Evolutionary conservation across 2,329 filamentous ascomycete species (phyloP).

Genomic region (Bipolaris victoriae): DNA sequence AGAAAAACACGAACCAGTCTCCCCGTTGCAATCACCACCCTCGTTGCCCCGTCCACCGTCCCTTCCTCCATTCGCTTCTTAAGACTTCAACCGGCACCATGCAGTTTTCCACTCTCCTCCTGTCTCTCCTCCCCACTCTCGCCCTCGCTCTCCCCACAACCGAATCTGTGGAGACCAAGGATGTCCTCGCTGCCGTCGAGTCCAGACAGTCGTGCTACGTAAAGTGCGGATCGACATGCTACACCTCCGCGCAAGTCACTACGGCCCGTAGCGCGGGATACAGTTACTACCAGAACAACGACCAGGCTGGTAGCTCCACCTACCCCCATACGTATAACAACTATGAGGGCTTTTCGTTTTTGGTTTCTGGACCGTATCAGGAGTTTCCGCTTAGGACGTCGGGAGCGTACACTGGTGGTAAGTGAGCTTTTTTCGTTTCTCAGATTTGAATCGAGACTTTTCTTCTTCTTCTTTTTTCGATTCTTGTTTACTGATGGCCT

Average conservation of each 20-base stretch:
- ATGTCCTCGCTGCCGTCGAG: constrained; percentile 33
- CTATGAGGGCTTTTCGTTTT: constrained; percentile 67
- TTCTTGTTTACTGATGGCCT: not conserved
- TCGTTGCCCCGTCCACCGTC: constrained; percentile 1
- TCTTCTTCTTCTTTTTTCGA: not conserved
- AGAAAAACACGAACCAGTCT: too few relatives aligned
- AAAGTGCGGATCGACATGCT: constrained; percentile 62
- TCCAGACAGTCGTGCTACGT: constrained; percentile 54
- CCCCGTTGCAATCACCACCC: not conserved
- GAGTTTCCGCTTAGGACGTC: constrained; percentile 66
- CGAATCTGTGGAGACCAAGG: constrained; percentile 24
- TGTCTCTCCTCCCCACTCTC: not conserved
- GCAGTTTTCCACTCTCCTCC: constrained; percentile 15
- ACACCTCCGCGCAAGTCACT: constrained; percentile 58
- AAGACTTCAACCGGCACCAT: not conserved
- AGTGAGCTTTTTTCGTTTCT: constrained; percentile 23
- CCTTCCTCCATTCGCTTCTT: not conserved
- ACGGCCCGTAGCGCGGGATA: constrained; percentile 61
- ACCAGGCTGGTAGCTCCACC: constrained; percentile 48
- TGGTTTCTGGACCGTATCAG: constrained; percentile 63
- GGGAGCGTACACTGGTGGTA: constrained; percentile 63
- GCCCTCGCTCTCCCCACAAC: constrained; percentile 29
- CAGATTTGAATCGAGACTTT: not conserved
- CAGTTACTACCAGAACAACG: constrained; percentile 54
- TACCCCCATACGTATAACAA: constrained; percentile 69